Evolutionary conservation across 345 rosid species (phyloP), one percentile per base, ranked within the genome.

Genomic region (Eucalyptus albens): DNA sequence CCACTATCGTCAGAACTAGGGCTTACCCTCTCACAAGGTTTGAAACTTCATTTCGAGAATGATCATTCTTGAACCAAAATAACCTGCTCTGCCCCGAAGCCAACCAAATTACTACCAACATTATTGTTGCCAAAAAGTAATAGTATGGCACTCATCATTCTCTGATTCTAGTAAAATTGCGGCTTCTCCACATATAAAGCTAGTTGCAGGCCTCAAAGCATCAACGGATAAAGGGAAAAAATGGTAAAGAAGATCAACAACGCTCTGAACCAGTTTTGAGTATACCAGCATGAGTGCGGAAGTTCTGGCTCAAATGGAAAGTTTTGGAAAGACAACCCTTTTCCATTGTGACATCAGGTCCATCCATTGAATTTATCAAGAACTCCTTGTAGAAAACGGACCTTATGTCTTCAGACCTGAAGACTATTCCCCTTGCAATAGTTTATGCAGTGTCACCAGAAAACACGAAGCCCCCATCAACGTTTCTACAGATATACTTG

Each of bases 391-490:
- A 91, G 90, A 93, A 95, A 31, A 95, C 86, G 21, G 90, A 87
- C 81, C 93, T 88, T 44, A 94, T 92, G 60, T 94, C 95, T 88
- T 94, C 92, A 77, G 91, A 94, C 69, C 94, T 90, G 53, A 94
- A 94, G 86, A 91, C 93, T 27, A 94, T 89, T 12, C 94, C 96
- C 86, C 90, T 90, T 1, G 94, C 94, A 90, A 94, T 93, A 1
- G 94, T 93, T 62, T 93, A 91, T 19, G 94, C 94, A 11, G 94
- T 92, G 87, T 94, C 94, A 7, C 97, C 95, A 13, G 93, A 89
- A 86, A 94, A 94, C 50, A 93, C 92, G 86, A 93, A 93, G 44
- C 96, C 96, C 55, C 91, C 96, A 14, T 77, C 69, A 8, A 91
- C 93, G 89, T 94, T 95, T 67, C 45, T 90, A 87, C 94, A 91